Percentiles rank a stretch among this genome's conserved stretches.
Conservation (phyloP, 179 eudicot genomes). For the Nepenthes alata region DNA sequence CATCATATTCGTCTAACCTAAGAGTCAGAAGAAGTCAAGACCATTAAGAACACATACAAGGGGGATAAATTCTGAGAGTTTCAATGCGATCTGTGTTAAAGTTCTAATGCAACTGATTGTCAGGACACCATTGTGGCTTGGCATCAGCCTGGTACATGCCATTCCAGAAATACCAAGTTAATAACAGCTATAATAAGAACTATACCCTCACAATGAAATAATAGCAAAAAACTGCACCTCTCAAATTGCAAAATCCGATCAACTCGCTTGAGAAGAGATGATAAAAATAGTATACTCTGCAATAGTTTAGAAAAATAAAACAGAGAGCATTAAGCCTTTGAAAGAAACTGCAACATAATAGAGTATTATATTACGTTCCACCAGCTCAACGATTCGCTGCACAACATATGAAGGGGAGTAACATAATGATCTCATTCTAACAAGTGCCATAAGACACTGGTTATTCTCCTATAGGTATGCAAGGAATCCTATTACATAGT, state of each 20-base stretch:
- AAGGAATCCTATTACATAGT: too few relatives aligned
- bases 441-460: too few relatives aligned
- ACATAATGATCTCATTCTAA: too few relatives aligned
- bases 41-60: conserved; percentile 37
- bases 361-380: not conserved
- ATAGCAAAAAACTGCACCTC: conserved; percentile 35
- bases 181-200: not conserved
- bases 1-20: conserved; percentile 2
- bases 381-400: too few relatives aligned
- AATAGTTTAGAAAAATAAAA: conserved; percentile 9
- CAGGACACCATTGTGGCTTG: conserved; percentile 86
- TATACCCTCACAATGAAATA: not conserved
- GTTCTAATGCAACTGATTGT: conserved; percentile 79
- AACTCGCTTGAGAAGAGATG: conserved; percentile 76
- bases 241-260: conserved; percentile 94
- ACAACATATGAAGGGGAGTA: too few relatives aligned
- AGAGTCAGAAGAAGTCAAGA: not conserved
- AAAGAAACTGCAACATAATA: not conserved
- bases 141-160: conserved; percentile 64
- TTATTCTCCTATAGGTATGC: too few relatives aligned
- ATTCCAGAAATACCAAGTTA: conserved; percentile 13
- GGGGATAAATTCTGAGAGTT: conserved; percentile 65
- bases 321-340: not conserved
- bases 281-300: conserved; percentile 57
- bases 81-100: conserved; percentile 71